Evolutionary conservation across 2,329 filamentous ascomycete species (phyloP).

Genomic region (Colletotrichum horii): DNA sequence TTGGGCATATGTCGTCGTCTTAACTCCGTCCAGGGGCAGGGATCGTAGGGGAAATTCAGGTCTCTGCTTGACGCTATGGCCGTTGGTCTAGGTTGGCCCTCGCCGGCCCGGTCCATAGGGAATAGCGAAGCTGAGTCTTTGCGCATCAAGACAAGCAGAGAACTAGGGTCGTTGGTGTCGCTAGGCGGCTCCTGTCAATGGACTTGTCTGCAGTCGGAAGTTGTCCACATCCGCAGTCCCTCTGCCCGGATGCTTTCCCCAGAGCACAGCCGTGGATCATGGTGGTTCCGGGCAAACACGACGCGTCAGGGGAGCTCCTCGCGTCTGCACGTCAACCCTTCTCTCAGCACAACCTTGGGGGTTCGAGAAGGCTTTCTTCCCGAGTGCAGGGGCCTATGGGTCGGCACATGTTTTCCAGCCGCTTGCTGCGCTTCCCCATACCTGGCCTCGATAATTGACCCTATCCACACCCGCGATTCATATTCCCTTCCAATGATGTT

Average conservation of each 20-base stretch:
- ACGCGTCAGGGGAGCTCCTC: neutral
- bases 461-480: neutral
- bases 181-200: neutral
- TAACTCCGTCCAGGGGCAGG: conserved; percentile 4
- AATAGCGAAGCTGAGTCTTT: neutral
- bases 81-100: neutral
- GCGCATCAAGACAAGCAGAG: neutral
- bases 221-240: neutral
- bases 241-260: neutral
- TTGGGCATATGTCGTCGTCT: conserved; percentile 1
- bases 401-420: neutral
- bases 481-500: neutral
- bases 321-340: neutral
- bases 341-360: neutral
- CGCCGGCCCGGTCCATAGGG: conserved; percentile 13
- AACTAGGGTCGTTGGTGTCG: neutral
- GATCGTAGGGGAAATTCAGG: conserved; percentile 9
- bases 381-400: neutral
- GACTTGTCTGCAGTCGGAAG: neutral
- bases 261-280: neutral
- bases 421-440: neutral
- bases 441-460: neutral
- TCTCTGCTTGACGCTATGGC: conserved; percentile 20
- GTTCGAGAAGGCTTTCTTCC: neutral
- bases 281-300: neutral